phyloP scores from a whole-genome alignment of 2,329 filamentous ascomycete genomes.

The Phaeosphaeria sp. region DNA sequence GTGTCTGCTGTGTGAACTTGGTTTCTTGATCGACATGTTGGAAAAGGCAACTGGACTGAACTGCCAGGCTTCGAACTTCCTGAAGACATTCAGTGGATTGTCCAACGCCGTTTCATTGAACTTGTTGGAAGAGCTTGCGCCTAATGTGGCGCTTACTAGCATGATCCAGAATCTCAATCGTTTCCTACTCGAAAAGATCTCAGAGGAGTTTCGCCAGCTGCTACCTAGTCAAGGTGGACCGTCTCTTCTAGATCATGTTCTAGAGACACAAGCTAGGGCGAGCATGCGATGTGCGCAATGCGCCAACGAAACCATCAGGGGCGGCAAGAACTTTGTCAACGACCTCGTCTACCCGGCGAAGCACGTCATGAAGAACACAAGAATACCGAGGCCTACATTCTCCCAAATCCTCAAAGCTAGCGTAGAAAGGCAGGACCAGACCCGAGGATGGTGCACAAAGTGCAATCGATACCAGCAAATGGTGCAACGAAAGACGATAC shows the following conservation, averaged over 20 bases:
- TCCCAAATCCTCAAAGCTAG: slow-evolving; percentile 92
- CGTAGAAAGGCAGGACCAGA: slow-evolving; percentile 86
- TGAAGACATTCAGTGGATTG: slow-evolving; percentile 86
- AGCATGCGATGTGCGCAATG: slow-evolving; percentile 87
- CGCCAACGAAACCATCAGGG: slow-evolving; percentile 81
- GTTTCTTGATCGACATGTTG: slow-evolving; percentile 96
- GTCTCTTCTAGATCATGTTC: slow-evolving; percentile 72
- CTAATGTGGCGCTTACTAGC: slow-evolving; percentile 73
- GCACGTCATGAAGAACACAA: slow-evolving; percentile 63
- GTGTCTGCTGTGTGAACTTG: slow-evolving; percentile 91
- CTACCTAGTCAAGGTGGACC: slow-evolving; percentile 61
- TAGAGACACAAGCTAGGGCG: slow-evolving; percentile 74
- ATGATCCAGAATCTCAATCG: slow-evolving; percentile 88
- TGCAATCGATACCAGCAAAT: slow-evolving; percentile 92
- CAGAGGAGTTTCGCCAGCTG: slow-evolving; percentile 76
- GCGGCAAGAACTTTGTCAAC: slow-evolving; percentile 81
- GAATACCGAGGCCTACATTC: slow-evolving; percentile 67
- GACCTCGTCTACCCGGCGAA: slow-evolving; percentile 81
- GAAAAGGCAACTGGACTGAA: slow-evolving; percentile 93
- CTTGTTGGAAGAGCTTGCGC: slow-evolving; percentile 82
- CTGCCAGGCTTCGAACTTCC: slow-evolving; percentile 93
- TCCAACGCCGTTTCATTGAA: slow-evolving; percentile 78
- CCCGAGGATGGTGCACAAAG: slow-evolving; percentile 89
- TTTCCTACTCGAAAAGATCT: slow-evolving; percentile 84
- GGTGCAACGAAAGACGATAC: slow-evolving; percentile 82